These are phyloP conservation scores for Xylaria venustula DNA, from an alignment of 495 filamentous ascomycete species.

Conservation along the genomic window DNA sequence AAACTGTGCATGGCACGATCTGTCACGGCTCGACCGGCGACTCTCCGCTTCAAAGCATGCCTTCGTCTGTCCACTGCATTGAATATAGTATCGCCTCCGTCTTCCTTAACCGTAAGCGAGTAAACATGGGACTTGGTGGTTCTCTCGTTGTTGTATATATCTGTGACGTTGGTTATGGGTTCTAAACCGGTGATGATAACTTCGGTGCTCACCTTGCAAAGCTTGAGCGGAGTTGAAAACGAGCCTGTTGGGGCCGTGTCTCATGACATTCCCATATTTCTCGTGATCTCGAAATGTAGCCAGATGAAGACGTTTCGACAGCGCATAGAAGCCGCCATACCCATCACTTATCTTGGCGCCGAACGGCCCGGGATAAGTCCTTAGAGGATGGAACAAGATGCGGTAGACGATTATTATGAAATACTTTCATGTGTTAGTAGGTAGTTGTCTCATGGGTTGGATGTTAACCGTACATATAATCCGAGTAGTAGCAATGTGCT, in stretches of 20 bases:
- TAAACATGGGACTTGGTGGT: constrained; percentile 2
- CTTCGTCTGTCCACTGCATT: constrained; percentile 1
- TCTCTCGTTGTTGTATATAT: too few species aligned
- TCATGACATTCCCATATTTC: not conserved
- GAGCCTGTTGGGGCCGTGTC: not conserved
- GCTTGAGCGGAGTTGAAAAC: not conserved
- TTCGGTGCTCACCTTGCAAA: not conserved
- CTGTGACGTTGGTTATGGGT: too few species aligned
- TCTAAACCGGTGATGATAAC: too few species aligned
- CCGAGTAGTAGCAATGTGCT: too few species aligned
- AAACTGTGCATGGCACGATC: constrained; percentile 16
- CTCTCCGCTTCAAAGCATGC: constrained; percentile 8
- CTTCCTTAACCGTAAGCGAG: too few species aligned
- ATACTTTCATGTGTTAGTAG: not conserved
- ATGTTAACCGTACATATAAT: too few species aligned
- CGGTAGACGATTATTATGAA: not conserved
- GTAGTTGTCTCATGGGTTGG: too few species aligned
- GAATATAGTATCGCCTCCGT: too few species aligned
- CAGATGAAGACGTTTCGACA: not conserved
- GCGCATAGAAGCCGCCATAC: not conserved
- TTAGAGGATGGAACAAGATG: not conserved
- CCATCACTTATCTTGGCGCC: not conserved
- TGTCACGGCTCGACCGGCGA: constrained; percentile 7
- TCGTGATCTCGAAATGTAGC: not conserved
- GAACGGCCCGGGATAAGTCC: not conserved